Percentiles rank a stretch among this genome's conserved stretches.
Conservation (phyloP, 495 filamentous ascomycete genomes). For the Hypomontagnella monticulosa region DNA sequence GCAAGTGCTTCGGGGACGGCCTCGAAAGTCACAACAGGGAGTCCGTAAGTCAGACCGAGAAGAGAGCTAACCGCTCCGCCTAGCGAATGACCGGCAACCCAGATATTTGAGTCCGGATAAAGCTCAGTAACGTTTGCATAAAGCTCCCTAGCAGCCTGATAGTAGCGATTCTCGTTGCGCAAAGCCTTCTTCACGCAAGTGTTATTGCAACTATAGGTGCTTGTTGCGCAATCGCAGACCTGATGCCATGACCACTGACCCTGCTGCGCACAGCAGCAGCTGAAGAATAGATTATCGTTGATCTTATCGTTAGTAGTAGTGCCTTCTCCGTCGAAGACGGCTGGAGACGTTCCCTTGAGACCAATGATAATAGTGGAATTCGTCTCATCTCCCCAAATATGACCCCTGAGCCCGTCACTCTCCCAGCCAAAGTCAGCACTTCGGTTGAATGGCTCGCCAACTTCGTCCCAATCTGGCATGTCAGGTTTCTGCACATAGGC, state of each 20-base stretch:
- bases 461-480: constrained; percentile 83
- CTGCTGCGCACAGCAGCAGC: constrained; percentile 95
- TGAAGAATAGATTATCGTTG: constrained; percentile 97
- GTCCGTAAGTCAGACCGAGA: constrained; percentile 87
- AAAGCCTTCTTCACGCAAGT: constrained; percentile 84
- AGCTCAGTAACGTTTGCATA: constrained; percentile 91
- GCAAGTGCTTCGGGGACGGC: constrained; percentile 90
- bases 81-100: constrained; percentile 89
- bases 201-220: constrained; percentile 86
- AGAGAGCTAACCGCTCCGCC: constrained; percentile 87
- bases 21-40: constrained; percentile 89
- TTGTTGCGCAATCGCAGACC: constrained; percentile 88
- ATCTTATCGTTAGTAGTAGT: constrained; percentile 97
- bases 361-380: constrained; percentile 92
- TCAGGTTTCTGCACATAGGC: constrained; percentile 82
- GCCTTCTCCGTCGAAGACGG: constrained; percentile 92
- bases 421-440: constrained; percentile 90
- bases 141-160: constrained; percentile 83
- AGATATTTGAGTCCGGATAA: constrained; percentile 86
- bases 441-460: constrained; percentile 81
- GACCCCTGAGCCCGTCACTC: constrained; percentile 85
- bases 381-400: constrained; percentile 86
- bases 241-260: constrained; percentile 86
- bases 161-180: constrained; percentile 86
- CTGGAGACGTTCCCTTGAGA: constrained; percentile 88